These are phyloP conservation scores for Lentinula raphanica DNA, from an alignment of 768 basidiomycete species.

Conservation along the genomic window DNA sequence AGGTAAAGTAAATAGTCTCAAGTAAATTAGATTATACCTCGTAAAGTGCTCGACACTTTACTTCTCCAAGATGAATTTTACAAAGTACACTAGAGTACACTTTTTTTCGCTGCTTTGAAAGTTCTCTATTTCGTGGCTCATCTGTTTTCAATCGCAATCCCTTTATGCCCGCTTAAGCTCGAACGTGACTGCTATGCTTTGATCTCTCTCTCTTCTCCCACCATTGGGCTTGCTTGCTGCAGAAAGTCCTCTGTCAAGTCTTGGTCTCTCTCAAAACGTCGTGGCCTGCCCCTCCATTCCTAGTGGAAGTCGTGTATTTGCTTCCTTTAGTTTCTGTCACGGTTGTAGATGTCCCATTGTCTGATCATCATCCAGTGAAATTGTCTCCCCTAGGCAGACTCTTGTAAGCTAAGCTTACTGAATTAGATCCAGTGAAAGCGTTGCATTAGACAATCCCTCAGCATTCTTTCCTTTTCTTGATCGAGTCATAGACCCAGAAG, in stretches of 20 bases:
- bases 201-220: conserved; percentile 1
- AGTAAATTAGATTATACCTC: too few relatives aligned
- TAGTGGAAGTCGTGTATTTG: conserved; percentile 61
- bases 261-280: conserved; percentile 57
- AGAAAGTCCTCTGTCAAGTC: conserved; percentile 44
- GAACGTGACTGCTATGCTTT: conserved; percentile 6
- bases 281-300: conserved; percentile 59
- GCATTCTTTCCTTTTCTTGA: conserved; percentile 76
- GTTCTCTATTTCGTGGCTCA: background rate
- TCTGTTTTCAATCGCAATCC: background rate
- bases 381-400: too few relatives aligned
- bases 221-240: conserved; percentile 1
- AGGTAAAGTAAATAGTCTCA: too few relatives aligned
- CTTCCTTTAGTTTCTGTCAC: background rate
- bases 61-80: too few relatives aligned
- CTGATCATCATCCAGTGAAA: conserved; percentile 40
- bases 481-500: conserved; percentile 51
- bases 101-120: too few relatives aligned
- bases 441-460: conserved; percentile 64
- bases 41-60: too few relatives aligned
- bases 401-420: too few relatives aligned
- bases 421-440: too few relatives aligned
- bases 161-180: background rate
- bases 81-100: too few relatives aligned
- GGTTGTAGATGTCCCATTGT: background rate